Evolutionary conservation across 768 basidiomycete species (phyloP), one percentile per base, ranked within the genome.

Genomic region (Chalciporus piperatus): DNA sequence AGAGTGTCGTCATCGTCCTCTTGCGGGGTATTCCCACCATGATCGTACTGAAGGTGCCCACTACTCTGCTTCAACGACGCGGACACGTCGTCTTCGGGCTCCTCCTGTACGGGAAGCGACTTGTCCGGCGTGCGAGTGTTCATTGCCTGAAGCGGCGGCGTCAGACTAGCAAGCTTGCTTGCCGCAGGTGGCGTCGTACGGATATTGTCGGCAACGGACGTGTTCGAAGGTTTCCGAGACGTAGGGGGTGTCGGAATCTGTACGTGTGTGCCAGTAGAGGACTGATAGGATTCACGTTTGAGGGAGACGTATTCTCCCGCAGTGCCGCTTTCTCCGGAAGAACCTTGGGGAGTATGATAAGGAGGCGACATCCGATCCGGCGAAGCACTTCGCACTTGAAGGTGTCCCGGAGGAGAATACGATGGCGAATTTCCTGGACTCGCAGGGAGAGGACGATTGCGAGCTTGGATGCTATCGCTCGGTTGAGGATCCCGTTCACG

Each of bases 81-180:
- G 3, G 67, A 67, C 16, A 75, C 69, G 55, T 87, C 85, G 58
- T 88, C 87, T 59, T 88, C 86, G 25, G 77, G 76, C 54, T 88
- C 87, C 63, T 89, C 87, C 65, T 90, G 87, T 3, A 89, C 78
- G 17, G 87, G 87, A 22, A 90, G 74, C 14, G 87, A 87, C 30
- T 85, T 76, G 65, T 88, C 87, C 2, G 87, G 82, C 19, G 82
- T 81, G 19, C 84, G 81, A 6, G 77, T 72, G 63, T 64, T 66
- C 59, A 78, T 73, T 10, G 74, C 65, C 59, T 82, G 83, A 47
- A 77, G 55, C 16, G 84, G 82, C 0, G 83, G 79, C 0, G 83
- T 81, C 57, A 82, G 80, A 39, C 72, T 79, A 23, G 74, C 69
- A 51, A 75, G 66, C 55, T 72, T 68, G 62, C 68, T 63, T 38